Evolutionary conservation across 2,329 filamentous ascomycete species (phyloP).

Genomic region (Aspergillus sclerotialis): DNA sequence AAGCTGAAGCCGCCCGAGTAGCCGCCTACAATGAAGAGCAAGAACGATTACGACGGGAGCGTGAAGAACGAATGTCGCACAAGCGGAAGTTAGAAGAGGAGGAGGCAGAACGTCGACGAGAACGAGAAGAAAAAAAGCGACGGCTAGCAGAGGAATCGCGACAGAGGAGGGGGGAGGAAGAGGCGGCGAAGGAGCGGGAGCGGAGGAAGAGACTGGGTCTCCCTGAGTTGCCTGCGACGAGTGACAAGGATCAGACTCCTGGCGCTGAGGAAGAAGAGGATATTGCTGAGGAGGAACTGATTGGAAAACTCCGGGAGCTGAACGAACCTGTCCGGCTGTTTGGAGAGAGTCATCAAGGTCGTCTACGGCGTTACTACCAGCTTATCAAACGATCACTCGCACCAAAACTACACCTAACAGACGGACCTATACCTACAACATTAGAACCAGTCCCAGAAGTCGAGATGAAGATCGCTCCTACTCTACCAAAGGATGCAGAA

Average conservation of each 20-base stretch:
- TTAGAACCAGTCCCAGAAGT: constrained; percentile 72
- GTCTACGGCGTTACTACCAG: constrained; percentile 64
- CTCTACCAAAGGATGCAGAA: constrained; percentile 57
- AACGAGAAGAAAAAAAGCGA: constrained; percentile 74
- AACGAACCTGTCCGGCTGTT: constrained; percentile 71
- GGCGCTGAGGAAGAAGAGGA: constrained; percentile 40
- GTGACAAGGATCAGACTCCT: constrained; percentile 19
- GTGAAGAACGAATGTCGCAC: constrained; percentile 59
- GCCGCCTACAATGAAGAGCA: constrained; percentile 79
- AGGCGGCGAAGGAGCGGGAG: constrained; percentile 63
- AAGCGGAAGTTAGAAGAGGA: constrained; percentile 92
- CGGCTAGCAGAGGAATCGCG: constrained; percentile 75
- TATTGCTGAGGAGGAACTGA: constrained; percentile 64
- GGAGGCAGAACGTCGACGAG: constrained; percentile 59
- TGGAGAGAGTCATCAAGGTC: constrained; percentile 66
- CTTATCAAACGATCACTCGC: constrained; percentile 42
- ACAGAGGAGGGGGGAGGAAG: constrained; percentile 62
- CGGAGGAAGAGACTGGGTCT: constrained; percentile 72
- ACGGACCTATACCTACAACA: constrained; percentile 81
- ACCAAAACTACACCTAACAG: constrained; percentile 44
- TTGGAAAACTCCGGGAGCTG: constrained; percentile 60
- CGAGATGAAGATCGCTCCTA: constrained; percentile 74
- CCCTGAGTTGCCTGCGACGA: constrained; percentile 56
- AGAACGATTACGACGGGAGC: constrained; percentile 62
- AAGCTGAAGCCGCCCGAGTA: constrained; percentile 75